Evolutionary conservation across 192 early-diverging fungal genomes (phyloP).

Genomic region (Coemansia brasiliensis): DNA sequence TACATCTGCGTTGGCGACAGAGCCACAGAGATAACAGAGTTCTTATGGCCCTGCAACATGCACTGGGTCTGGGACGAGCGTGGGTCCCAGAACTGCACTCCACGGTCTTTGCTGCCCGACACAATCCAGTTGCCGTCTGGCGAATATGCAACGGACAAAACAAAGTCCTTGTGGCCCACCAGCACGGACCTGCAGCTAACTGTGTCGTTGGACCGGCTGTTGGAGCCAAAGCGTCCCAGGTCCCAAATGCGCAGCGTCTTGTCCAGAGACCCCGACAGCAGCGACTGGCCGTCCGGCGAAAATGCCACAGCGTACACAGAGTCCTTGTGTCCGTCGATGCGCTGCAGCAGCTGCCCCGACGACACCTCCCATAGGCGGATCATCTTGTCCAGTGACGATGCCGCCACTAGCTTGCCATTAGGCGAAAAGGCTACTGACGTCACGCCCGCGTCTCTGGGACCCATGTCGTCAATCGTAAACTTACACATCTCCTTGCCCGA

Average conservation of each 20-base stretch:
- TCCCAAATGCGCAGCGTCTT: slow-evolving; percentile 93
- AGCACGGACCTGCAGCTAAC: slow-evolving; percentile 45
- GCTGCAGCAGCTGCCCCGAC: slow-evolving; percentile 69
- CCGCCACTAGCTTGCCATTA: slow-evolving; percentile 80
- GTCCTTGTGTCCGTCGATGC: slow-evolving; percentile 92
- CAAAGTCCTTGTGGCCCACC: slow-evolving; percentile 89
- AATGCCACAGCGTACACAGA: slow-evolving; percentile 96
- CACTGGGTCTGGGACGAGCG: slow-evolving; percentile 68
- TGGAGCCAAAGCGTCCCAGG: slow-evolving; percentile 54
- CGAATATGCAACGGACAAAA: slow-evolving; percentile 88
- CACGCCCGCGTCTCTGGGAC: slow-evolving; percentile 87
- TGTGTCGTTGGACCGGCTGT: slow-evolving; percentile 25
- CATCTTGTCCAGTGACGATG: slow-evolving; percentile 90
- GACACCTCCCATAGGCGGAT: slow-evolving; percentile 89
- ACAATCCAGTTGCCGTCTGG: slow-evolving; percentile 88
- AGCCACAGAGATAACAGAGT: slow-evolving; percentile 95
- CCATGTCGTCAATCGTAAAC: slow-evolving; percentile 77
- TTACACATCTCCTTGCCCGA: slow-evolving; percentile 70
- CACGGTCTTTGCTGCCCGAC: slow-evolving; percentile 88
- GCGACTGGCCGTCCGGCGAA: slow-evolving; percentile 84
- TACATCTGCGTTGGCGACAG: slow-evolving; percentile 75
- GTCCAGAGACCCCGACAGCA: slow-evolving; percentile 91
- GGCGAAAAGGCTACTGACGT: slow-evolving; percentile 94
- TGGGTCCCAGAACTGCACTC: slow-evolving; percentile 93
- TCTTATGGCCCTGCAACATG: slow-evolving; percentile 92